These are phyloP conservation scores for Teratosphaeria epicoccoides DNA, from an alignment of 2,329 filamentous ascomycete genomes.

Conservation along the genomic window DNA sequence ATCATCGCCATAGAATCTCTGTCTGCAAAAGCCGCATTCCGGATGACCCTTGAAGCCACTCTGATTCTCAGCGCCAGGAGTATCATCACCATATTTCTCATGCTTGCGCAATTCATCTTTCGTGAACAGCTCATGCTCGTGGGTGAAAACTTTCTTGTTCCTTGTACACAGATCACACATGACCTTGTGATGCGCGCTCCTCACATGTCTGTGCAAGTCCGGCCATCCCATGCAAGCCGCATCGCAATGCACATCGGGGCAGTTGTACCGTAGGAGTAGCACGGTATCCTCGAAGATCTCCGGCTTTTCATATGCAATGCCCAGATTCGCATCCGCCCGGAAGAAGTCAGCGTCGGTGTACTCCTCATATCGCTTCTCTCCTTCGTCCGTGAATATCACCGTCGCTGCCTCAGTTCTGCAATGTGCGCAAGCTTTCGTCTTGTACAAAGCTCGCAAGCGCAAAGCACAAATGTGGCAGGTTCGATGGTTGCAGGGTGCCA, in stretches of 20 bases:
- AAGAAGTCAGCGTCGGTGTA: conserved; percentile 64
- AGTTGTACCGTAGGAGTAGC: conserved; percentile 84
- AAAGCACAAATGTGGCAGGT: conserved; percentile 95
- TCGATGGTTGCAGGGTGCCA: conserved; percentile 89
- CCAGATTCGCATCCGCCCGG: conserved; percentile 71
- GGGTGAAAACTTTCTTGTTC: conserved; percentile 97
- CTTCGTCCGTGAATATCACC: conserved; percentile 86
- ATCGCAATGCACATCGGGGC: conserved; percentile 74
- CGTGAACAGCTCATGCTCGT: conserved; percentile 90
- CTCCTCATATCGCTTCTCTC: conserved; percentile 73
- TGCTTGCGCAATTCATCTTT: conserved; percentile 71
- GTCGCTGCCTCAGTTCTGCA: conserved; percentile 71
- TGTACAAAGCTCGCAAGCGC: conserved; percentile 85
- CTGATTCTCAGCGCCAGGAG: conserved; percentile 79
- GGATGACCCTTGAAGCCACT: conserved; percentile 95
- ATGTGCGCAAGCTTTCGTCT: conserved; percentile 92
- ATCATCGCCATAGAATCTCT: conserved; percentile 91
- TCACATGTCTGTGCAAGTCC: conserved; percentile 71
- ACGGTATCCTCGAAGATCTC: conserved; percentile 88
- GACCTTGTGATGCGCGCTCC: conserved; percentile 68
- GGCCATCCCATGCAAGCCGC: conserved; percentile 75
- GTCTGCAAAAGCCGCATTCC: conserved; percentile 81
- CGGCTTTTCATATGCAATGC: conserved; percentile 79
- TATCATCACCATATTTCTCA: conserved; percentile 83
- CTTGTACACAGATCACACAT: conserved; percentile 86